Evolutionary conservation across 1,284 basidiomycete species (phyloP), one percentile per base, ranked within the genome.

Genomic region (Malassezia sympodialis): DNA sequence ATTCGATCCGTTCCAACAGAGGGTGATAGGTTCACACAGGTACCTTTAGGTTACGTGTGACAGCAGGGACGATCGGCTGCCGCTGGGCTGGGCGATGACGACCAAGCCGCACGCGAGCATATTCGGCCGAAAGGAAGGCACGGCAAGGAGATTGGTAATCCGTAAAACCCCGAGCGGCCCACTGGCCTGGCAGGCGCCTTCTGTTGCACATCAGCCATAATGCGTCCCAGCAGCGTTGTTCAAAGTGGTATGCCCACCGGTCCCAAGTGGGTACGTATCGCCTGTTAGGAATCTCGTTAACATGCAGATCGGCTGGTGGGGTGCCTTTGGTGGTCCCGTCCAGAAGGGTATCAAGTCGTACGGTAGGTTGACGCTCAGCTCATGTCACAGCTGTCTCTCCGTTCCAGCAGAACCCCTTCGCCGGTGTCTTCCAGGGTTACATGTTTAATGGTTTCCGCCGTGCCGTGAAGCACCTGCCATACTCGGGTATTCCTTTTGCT

Each of bases 251-350:
- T 57, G 55, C 49, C 49, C 14, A 32, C 44, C 34, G 55, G 55
- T 40, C 43, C 46, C 49, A 57, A 57, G 42, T 57, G 55, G 55
- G 55, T 57, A 49, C 24, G 55, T 52, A 48, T 43, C 6, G 11
- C 23, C 11, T 19, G 32, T 14, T 24, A 17, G 15, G 21, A 23
- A 8, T 8, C 37, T 21, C 41, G n/a, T 34, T 56, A 35, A 56
- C 53, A n/a, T 14, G 31, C 40, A 72, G 68, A 68, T 72, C 62
- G 72, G 72, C 28, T 74, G 72, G 72, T 74, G 67, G 68, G 72
- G 72, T n/a, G 61, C 58, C 53, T 65, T 74, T 60, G 72, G 69
- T 32, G 70, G 72, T 21, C 72, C 72, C 14, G 49, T 59, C 21
- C 72, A 74, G 48, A 61, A 60, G 48, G 70, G 70, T n/a, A 66